Conservation (phyloP, 2,329 filamentous ascomycete species). For the Penicillium griseofulvum region DNA sequence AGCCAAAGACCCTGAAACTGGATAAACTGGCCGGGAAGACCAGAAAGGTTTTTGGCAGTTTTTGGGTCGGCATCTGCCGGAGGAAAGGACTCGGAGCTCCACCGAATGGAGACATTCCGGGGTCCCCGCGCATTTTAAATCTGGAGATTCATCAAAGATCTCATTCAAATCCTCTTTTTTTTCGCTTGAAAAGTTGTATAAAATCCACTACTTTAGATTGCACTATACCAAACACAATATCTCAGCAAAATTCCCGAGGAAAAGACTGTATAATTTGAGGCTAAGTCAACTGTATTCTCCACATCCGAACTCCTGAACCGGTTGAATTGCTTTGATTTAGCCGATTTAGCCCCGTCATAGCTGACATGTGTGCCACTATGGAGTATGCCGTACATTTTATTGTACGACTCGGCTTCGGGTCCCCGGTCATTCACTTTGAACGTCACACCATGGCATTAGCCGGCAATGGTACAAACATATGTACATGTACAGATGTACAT, state of each 20-base stretch:
- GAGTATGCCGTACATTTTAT: neutral
- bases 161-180: neutral
- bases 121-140: slow-evolving; percentile 3
- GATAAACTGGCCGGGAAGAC: neutral
- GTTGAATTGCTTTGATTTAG: slow-evolving; percentile 5
- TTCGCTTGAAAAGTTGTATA: neutral
- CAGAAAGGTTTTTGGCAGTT: too few species aligned
- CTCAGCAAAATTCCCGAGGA: too few species aligned
- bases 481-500: neutral
- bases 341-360: neutral
- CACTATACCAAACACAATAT: neutral
- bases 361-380: neutral
- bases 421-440: neutral
- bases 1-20: neutral
- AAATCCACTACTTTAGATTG: neutral
- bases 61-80: neutral
- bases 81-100: neutral
- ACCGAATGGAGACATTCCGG: slow-evolving; percentile 1
- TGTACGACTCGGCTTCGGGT: neutral
- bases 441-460: neutral
- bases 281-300: neutral
- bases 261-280: neutral
- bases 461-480: neutral
- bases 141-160: neutral
- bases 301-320: neutral